Base-by-base conservation (phyloP, 257 asterid species). In the Apocynum venetum region DNA sequence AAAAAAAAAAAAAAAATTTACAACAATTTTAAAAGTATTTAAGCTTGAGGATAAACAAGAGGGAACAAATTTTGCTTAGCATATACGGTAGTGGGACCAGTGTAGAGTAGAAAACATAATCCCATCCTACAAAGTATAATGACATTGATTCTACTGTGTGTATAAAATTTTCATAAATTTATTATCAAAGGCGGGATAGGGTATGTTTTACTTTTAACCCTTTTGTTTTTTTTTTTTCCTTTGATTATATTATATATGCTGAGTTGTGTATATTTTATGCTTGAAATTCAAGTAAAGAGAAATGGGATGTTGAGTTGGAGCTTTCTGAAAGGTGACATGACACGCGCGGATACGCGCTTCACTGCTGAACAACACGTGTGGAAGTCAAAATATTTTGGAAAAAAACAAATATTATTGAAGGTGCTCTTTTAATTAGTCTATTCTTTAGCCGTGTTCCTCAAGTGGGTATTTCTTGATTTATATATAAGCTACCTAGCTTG, bases 71-170 rank as follows among this genome's bases (percentile, higher is more conserved):
- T 77, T 85, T 83, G 89, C 89, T 89, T 86, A 60, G 77, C 64
- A 64, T 47, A 88, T 80, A 89, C 77, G 88, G 72, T 75, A 71
- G 89, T 89, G 85, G 89, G 86, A 52, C 91, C 90, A 80, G 59
- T 79, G 83, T 78, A 81, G 85, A 86, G 89, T 86, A 85, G 76
- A 76, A 25, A 38, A 81, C 76, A 80, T 79, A 81, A 79, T 71
- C 76, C 68, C 79, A 80, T 46, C 77, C 82, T 71, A 63, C 77
- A 74, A 57, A 80, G 76, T 82, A 80, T 82, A 82, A 76, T 67
- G 85, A 83, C 88, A 87, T 78, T 75, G 80, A 80, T 83, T 77
- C 57, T 75, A 77, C 55, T 74, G 71, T 75, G 63, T 68, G 75
- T 63, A 31, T 44, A 60, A 51, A 49, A 43, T 48, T 48, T 67